Conservation (phyloP, 1,284 basidiomycete genomes). For the Ustilago esculenta region DNA sequence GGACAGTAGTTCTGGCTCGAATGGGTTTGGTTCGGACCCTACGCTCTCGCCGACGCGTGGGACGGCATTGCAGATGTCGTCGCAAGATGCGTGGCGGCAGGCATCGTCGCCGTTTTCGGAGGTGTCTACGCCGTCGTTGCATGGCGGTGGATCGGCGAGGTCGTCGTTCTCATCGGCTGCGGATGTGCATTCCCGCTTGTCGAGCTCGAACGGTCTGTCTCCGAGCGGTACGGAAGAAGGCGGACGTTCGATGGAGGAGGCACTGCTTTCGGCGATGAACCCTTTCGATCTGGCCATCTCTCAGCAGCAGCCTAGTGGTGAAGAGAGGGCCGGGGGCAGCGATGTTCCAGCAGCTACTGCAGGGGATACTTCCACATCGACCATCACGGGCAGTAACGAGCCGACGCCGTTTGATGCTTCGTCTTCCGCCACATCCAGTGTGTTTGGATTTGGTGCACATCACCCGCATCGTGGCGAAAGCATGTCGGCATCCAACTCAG, state of each 20-base stretch:
- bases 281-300: slow-evolving; percentile 37
- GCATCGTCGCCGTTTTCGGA: slow-evolving; percentile 44
- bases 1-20: background rate
- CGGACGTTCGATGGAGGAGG: slow-evolving; percentile 25
- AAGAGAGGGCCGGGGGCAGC: background rate
- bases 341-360: background rate
- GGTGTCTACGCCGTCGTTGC: slow-evolving; percentile 36
- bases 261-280: slow-evolving; percentile 32
- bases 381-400: slow-evolving; percentile 42
- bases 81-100: slow-evolving; percentile 37
- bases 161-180: slow-evolving; percentile 37
- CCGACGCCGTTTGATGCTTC: slow-evolving; percentile 36
- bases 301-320: slow-evolving; percentile 9
- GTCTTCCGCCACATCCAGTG: slow-evolving; percentile 6
- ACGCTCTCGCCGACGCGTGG: slow-evolving; percentile 14
- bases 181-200: slow-evolving; percentile 28
- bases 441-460: background rate
- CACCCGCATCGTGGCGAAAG: background rate
- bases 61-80: slow-evolving; percentile 9
- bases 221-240: slow-evolving; percentile 15
- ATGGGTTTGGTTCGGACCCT: slow-evolving; percentile 5
- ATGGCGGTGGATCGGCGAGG: slow-evolving; percentile 33
- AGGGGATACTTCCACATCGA: slow-evolving; percentile 31
- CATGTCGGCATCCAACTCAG: slow-evolving; percentile 31
- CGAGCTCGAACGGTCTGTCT: slow-evolving; percentile 20